These are phyloP conservation scores for Globisporangium splendens DNA, from an alignment of 352 stramenopile genomes.

Conservation along the genomic window DNA sequence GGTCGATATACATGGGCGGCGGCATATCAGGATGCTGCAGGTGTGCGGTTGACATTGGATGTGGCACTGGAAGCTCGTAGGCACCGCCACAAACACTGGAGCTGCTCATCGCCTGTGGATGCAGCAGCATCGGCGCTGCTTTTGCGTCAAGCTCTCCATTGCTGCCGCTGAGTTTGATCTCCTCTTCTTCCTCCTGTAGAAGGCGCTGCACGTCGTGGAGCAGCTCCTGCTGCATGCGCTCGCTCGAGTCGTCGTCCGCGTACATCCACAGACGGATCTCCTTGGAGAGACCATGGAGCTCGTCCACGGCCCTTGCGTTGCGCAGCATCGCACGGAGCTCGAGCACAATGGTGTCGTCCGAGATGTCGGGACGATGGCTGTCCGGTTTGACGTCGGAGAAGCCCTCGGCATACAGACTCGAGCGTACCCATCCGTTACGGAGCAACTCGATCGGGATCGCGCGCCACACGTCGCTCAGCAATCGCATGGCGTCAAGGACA, in stretches of 20 bases:
- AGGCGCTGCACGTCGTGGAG: constrained; percentile 38
- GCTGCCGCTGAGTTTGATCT: background rate
- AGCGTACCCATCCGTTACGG: constrained; percentile 28
- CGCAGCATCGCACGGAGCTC: constrained; percentile 37
- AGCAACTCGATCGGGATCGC: constrained; percentile 21
- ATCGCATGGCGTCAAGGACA: constrained; percentile 37
- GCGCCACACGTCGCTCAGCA: constrained; percentile 40
- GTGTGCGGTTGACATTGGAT: background rate
- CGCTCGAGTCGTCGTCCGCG: constrained; percentile 41
- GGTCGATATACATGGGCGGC: background rate
- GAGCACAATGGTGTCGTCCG: constrained; percentile 31
- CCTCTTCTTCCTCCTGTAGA: constrained; percentile 36
- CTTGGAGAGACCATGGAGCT: constrained; percentile 31
- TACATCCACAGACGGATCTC: constrained; percentile 38
- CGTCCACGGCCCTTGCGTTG: constrained; percentile 20
- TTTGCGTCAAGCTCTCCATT: background rate
- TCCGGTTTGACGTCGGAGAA: background rate
- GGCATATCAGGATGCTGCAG: constrained; percentile 1
- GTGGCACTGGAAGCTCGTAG: background rate
- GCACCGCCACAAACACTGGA: too few relatives aligned
- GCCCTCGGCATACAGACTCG: constrained; percentile 16
- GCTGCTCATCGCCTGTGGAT: background rate
- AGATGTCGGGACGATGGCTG: constrained; percentile 13
- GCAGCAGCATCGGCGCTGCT: background rate
- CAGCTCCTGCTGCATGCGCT: constrained; percentile 49